Evolutionary conservation across 1,284 basidiomycete species (phyloP).

Genomic region (Puccinia polysora): DNA sequence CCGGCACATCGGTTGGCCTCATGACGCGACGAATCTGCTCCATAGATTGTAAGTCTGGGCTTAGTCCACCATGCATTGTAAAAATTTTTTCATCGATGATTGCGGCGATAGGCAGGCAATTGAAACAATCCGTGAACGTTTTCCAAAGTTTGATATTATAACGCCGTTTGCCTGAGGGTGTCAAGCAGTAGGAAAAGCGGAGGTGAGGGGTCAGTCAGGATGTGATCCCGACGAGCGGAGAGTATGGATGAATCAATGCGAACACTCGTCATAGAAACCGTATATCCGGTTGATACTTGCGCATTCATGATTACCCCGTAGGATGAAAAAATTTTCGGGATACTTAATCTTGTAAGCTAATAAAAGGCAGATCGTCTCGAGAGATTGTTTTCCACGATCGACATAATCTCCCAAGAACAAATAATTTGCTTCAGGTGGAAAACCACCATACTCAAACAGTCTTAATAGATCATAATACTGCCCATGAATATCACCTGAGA

Average conservation of each 20-base stretch:
- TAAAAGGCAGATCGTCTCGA: conserved; percentile 82
- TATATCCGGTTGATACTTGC: conserved; percentile 93
- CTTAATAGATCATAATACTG: conserved; percentile 92
- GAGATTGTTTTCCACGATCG: conserved; percentile 86
- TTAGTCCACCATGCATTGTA: conserved; percentile 78
- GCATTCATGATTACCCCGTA: conserved; percentile 90
- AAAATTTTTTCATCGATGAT: conserved; percentile 98
- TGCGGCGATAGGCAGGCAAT: conserved; percentile 88
- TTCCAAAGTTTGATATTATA: conserved; percentile 99
- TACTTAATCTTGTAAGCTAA: conserved; percentile 97
- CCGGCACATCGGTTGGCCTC: conserved; percentile 97
- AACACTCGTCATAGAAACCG: conserved; percentile 94
- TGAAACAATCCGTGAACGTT: conserved; percentile 95
- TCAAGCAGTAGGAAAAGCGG: neutral
- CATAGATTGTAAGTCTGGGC: conserved; percentile 97
- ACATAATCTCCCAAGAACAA: conserved; percentile 93
- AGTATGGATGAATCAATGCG: conserved; percentile 53
- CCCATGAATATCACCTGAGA: conserved; percentile 81
- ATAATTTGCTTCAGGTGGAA: conserved; percentile 93
- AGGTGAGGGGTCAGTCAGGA: conserved; percentile 7
- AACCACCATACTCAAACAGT: conserved; percentile 89
- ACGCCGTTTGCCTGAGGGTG: conserved; percentile 74
- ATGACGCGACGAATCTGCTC: conserved; percentile 99
- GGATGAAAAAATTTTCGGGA: conserved; percentile 94
- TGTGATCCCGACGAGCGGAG: neutral